Evolutionary conservation across 176 grass and related monocot species (phyloP).

Genomic region (Triticum timopheevii): DNA sequence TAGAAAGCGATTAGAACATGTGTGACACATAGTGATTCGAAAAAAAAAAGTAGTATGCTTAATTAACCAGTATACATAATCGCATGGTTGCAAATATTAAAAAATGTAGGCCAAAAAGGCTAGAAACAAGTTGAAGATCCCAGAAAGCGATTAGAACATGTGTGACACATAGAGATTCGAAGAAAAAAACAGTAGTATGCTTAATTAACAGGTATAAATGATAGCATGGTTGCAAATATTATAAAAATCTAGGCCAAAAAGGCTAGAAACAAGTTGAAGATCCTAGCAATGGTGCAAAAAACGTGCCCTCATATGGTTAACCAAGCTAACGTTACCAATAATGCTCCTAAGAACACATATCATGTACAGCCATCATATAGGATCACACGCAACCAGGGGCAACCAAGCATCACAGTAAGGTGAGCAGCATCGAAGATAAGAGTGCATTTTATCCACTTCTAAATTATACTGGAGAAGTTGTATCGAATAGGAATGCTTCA

Average conservation of each 20-base stretch:
- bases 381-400: not conserved
- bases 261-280: constrained; percentile 9
- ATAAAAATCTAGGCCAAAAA: not conserved
- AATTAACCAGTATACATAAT: not conserved
- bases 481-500: constrained; percentile 15
- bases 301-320: not conserved
- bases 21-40: not conserved
- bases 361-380: not conserved
- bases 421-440: constrained; percentile 10
- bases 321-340: constrained; percentile 40
- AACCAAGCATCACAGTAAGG: constrained; percentile 26
- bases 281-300: not conserved
- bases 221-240: not conserved
- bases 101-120: not conserved
- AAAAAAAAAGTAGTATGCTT: not conserved
- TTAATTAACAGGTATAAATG: constrained; percentile 7
- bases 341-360: constrained; percentile 28
- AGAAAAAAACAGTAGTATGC: not conserved
- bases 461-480: constrained; percentile 24
- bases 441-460: constrained; percentile 14
- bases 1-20: constrained; percentile 4
- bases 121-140: not conserved
- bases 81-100: not conserved
- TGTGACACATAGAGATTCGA: not conserved
- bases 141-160: constrained; percentile 12